phyloP scores from a whole-genome alignment of 225 moss, liverwort and hornwort genomes.

The Straminergon stramineum region DNA sequence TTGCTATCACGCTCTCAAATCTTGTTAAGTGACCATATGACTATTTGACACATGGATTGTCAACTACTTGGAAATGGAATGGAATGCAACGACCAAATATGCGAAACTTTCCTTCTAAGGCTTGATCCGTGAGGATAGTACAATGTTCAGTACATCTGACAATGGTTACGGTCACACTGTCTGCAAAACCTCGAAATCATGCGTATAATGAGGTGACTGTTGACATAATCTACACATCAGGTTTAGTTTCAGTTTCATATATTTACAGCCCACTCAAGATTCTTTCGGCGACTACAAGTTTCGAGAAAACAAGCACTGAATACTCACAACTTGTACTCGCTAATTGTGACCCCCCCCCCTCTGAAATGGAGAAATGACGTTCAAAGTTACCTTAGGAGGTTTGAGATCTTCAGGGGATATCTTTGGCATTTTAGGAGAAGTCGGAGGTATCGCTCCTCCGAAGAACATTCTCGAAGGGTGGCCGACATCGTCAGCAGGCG shows the following conservation, averaged over 20 bases:
- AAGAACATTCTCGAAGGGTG: background rate
- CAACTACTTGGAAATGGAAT: background rate
- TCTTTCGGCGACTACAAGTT: background rate
- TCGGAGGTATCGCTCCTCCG: slow-evolving; percentile 10
- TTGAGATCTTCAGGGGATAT: background rate
- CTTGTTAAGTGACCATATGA: background rate
- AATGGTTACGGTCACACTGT: background rate
- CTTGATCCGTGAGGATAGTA: background rate
- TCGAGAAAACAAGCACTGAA: background rate
- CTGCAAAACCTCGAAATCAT: background rate
- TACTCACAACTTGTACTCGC: background rate
- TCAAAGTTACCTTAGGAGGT: background rate
- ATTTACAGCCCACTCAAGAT: background rate
- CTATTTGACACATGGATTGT: background rate
- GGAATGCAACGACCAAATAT: background rate
- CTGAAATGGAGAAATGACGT: background rate
- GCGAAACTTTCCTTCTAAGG: background rate
- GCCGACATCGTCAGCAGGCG: background rate
- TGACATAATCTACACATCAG: background rate
- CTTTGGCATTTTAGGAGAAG: background rate
- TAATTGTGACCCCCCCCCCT: background rate
- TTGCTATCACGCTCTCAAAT: background rate
- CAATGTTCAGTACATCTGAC: too few relatives aligned
- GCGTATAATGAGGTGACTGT: background rate
- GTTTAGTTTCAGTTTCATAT: background rate